Evolutionary conservation across 352 stramenopile genomes (phyloP), one percentile per base, ranked within the genome.

Genomic region (Phytophthora pini): DNA sequence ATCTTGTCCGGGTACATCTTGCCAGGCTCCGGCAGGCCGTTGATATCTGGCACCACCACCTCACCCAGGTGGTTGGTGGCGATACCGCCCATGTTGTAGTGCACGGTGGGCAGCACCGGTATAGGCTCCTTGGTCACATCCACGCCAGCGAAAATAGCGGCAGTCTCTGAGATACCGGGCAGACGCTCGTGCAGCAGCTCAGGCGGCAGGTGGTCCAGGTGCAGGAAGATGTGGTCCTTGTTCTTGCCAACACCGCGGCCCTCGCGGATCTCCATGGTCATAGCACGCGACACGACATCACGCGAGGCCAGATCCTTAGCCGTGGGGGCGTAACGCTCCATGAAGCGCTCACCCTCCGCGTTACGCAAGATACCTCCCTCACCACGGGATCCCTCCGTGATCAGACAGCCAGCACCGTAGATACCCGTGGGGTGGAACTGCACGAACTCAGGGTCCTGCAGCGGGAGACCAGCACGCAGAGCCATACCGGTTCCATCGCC

Each of bases 71-170:
- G 85, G 72, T 99, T 99, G 36, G 97, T 99, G 26, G 96, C 93
- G 48, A 99, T 97, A 58, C 97, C 97, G 51, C 97, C 97, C 96
- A 99, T 99, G 76, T 99, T 99, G 85, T 99, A 99, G 79, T 99
- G 96, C 36, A 99, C 96, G 20, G 96, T 99, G 17, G 97, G 97
- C 27, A 99, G 72, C 24, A 99, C 96, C 5, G 97, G 97, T 56
- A 99, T 98, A 13, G 97, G 97, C 76, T 99, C 96, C 81, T 99
- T 99, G 54, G 94, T 99, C 38, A 99, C 97, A 74, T 99, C 97
- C 17, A 99, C 97, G 47, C 96, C 97, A 24, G 96, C 94, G 81
- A 99, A 99, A 74, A 99, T 99, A 22, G 88, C 84, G 27, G 97
- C 97, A 10, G 96, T 98, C 72, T 99, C 97, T 22, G 81, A 97